Evolutionary conservation across 2,329 filamentous ascomycete genomes (phyloP).

Genomic region (Paecilomyces sp.): DNA sequence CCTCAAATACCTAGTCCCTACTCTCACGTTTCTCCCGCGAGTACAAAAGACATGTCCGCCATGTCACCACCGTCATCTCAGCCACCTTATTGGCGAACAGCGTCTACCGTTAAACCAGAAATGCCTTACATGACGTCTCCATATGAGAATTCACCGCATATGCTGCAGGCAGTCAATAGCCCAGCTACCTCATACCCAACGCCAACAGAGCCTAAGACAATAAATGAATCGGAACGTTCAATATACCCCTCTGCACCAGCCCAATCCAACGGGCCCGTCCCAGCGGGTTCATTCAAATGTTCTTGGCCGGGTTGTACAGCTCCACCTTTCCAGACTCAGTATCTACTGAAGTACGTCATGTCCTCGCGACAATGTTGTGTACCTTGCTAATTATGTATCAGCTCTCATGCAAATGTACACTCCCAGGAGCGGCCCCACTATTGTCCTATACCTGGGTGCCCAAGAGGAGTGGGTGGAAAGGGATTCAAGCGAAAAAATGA

Average conservation of each 20-base stretch:
- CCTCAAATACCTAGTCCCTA: slow-evolving; percentile 27
- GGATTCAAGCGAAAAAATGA: slow-evolving; percentile 65
- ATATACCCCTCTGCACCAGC: slow-evolving; percentile 12
- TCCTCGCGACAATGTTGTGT: not conserved
- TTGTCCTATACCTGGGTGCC: slow-evolving; percentile 52
- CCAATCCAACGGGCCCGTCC: slow-evolving; percentile 17
- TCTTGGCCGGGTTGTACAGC: slow-evolving; percentile 51
- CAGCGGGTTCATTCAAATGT: slow-evolving; percentile 43
- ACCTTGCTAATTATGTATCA: slow-evolving; percentile 12
- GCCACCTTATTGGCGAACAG: slow-evolving; percentile 19
- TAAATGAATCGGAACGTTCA: slow-evolving; percentile 14
- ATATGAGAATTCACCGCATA: slow-evolving; percentile 16
- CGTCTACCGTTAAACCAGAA: slow-evolving; percentile 16
- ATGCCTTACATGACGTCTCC: slow-evolving; percentile 19
- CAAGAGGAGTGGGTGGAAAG: slow-evolving; percentile 54
- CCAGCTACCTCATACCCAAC: slow-evolving; percentile 33
- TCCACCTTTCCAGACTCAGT: slow-evolving; percentile 57
- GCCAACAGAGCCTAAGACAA: slow-evolving; percentile 27
- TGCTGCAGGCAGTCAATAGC: slow-evolving; percentile 24
- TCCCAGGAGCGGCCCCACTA: slow-evolving; percentile 57
- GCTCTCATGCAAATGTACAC: slow-evolving; percentile 54
- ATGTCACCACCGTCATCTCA: slow-evolving; percentile 29
- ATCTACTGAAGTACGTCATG: slow-evolving; percentile 53
- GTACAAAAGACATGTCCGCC: slow-evolving; percentile 26
- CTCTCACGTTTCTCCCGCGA: slow-evolving; percentile 32